Percentiles rank a stretch among this genome's conserved stretches.
These are phyloP conservation scores for Tetrahymena thermophila DNA, from an alignment of 73 alveolate species.

Conservation along the genomic window DNA sequence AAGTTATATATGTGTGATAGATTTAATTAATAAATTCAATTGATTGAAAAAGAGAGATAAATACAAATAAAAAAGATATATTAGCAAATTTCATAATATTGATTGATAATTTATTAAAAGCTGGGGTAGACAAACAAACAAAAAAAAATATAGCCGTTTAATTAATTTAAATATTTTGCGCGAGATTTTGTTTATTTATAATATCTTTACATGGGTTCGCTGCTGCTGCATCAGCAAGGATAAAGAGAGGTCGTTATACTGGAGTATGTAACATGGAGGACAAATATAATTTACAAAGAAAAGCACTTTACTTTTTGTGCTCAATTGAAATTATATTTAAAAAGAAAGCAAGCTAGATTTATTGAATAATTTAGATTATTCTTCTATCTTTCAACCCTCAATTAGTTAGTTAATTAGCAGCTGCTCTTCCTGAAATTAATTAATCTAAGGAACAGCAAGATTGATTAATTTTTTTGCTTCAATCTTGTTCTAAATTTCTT, in stretches of 20 bases:
- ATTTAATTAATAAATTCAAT: neutral
- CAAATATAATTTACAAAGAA: neutral
- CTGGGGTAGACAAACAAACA: neutral
- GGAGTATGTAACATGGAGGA: neutral
- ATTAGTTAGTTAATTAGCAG: neutral
- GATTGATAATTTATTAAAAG: neutral
- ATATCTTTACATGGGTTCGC: neutral
- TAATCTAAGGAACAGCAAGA: neutral
- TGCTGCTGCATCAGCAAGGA: neutral
- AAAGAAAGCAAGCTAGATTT: neutral
- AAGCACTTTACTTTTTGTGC: neutral
- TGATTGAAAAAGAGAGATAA: neutral
- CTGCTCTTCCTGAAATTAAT: neutral
- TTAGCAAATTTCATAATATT: neutral
- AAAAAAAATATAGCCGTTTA: neutral
- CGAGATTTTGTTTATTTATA: neutral
- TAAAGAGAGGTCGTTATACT: neutral
- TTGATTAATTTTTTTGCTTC: neutral
- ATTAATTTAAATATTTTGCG: neutral
- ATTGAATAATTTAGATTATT: neutral
- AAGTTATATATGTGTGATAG: neutral
- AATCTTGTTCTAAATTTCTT: neutral
- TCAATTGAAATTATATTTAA: neutral
- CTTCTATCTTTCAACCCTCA: slow-evolving; percentile 1
- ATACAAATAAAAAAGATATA: neutral